Conservation (phyloP, 306 rosid species). For the Castanea mollissima region DNA sequence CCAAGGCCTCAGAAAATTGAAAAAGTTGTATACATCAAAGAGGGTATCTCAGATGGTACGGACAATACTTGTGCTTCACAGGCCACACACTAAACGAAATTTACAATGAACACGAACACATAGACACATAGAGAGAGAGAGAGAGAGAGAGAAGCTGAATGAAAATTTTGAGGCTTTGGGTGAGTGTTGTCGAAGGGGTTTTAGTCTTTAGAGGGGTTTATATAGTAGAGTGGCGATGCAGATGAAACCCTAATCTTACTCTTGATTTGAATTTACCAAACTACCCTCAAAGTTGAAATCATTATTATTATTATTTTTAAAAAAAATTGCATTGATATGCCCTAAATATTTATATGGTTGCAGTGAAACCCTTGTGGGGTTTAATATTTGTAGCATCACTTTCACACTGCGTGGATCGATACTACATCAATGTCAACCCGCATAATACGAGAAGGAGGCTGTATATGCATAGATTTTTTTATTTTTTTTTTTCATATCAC, state of each 20-base stretch:
- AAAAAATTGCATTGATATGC: too few relatives aligned
- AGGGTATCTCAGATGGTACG: slow-evolving; percentile 43
- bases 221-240: slow-evolving; percentile 17
- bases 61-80: slow-evolving; percentile 44
- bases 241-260: slow-evolving; percentile 24
- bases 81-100: background rate
- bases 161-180: too few relatives aligned
- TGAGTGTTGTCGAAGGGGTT: too few relatives aligned
- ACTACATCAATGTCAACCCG: too few relatives aligned
- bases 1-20: slow-evolving; percentile 42
- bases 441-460: too few relatives aligned
- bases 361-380: too few relatives aligned
- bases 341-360: too few relatives aligned
- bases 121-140: too few relatives aligned
- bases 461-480: too few relatives aligned
- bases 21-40: slow-evolving; percentile 5
- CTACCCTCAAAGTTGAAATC: background rate
- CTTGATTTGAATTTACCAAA: background rate
- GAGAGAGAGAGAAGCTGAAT: background rate
- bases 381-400: too few relatives aligned
- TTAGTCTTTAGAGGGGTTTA: background rate
- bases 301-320: background rate
- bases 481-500: too few relatives aligned
- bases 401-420: fast-evolving
- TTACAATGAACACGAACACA: background rate